Percentiles rank a stretch among this genome's conserved stretches.
phyloP scores from a whole-genome alignment of 768 basidiomycete genomes.

The Hypsizygus marmoreus region DNA sequence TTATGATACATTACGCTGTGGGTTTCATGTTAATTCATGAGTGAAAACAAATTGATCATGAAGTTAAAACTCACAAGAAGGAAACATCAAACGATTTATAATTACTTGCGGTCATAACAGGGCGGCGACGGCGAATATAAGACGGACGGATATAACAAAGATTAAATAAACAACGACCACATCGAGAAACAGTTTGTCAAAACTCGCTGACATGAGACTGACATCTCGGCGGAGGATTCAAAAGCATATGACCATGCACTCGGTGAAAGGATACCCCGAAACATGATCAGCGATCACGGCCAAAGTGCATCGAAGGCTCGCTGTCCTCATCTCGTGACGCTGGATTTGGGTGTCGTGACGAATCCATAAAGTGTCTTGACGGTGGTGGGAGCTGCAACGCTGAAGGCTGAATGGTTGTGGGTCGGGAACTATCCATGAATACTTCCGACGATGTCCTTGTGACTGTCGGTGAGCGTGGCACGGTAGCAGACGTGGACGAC shows the following conservation, averaged over 20 bases:
- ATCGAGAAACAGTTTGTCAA: no score
- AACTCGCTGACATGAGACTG: no score
- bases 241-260: constrained; percentile 10
- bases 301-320: constrained; percentile 28
- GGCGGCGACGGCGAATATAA: no score
- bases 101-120: no score
- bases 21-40: no score
- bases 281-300: constrained; percentile 23
- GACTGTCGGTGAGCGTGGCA: constrained; percentile 11
- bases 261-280: neutral
- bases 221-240: neutral
- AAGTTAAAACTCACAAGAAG: no score
- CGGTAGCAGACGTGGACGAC: constrained; percentile 7
- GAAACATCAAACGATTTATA: no score
- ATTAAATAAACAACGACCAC: no score
- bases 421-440: constrained; percentile 23
- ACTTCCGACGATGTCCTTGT: constrained; percentile 24
- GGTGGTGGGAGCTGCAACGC: constrained; percentile 33
- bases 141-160: no score
- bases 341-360: constrained; percentile 24
- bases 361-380: constrained; percentile 37
- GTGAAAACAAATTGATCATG: no score
- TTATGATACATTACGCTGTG: no score
- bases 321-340: constrained; percentile 37
- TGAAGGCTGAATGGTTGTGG: constrained; percentile 29